Evolutionary conservation across 1,284 basidiomycete species (phyloP).

Genomic region (Apiotrichum mycotoxinovorans): DNA sequence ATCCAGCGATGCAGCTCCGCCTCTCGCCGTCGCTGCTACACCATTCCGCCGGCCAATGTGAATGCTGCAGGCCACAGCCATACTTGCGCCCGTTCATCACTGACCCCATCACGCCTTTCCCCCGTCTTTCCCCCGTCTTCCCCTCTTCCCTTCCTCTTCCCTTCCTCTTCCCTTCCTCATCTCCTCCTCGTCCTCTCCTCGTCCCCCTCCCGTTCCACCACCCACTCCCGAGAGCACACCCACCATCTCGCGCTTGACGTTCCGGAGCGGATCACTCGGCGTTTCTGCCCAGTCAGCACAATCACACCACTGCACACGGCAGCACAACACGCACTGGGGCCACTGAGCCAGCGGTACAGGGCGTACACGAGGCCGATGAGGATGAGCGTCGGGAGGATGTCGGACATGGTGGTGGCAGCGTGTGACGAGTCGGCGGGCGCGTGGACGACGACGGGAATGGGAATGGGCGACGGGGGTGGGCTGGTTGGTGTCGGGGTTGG

Average conservation of each 20-base stretch:
- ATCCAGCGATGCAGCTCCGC: no score
- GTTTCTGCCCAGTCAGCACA: constrained; percentile 12
- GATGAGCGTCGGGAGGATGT: constrained; percentile 42
- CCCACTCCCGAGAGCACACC: background rate
- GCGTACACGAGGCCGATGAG: constrained; percentile 39
- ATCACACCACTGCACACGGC: background rate
- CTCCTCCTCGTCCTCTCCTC: background rate
- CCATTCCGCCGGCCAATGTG: no score
- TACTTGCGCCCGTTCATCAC: no score
- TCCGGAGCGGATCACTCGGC: constrained; percentile 26
- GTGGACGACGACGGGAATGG: background rate
- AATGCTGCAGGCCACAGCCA: no score
- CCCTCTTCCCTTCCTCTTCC: no score
- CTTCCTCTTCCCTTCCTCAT: background rate
- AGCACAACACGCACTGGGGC: constrained; percentile 37
- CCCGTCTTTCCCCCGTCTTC: no score
- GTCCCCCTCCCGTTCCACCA: background rate
- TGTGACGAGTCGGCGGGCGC: background rate
- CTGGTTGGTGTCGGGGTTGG: background rate
- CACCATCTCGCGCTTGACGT: constrained; percentile 43
- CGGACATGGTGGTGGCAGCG: constrained; percentile 22
- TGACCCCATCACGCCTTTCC: no score
- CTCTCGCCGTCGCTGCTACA: no score
- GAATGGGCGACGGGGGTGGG: background rate
- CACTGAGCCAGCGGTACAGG: constrained; percentile 34